Base-by-base conservation (phyloP, 2,329 filamentous ascomycete species). In the Dothideomycetidae sp. region DNA sequence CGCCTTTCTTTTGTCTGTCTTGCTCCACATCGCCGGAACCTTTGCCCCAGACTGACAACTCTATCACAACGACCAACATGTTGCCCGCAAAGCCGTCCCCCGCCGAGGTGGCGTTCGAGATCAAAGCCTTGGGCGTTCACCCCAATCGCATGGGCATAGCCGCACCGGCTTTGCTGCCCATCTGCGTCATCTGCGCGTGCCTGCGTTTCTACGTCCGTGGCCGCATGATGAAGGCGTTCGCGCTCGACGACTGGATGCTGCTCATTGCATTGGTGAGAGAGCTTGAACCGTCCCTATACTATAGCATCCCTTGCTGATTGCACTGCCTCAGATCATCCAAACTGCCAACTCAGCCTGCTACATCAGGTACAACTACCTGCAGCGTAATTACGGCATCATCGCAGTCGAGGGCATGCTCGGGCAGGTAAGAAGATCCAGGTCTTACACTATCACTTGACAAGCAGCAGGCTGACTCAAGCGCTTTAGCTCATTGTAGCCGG, bases 221-320 rank as follows among this genome's bases (percentile, higher is more conserved):
- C 4, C 37, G 37, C 15, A 40, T 39, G 23, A 41, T 42, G 9
- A 12, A 33, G 23, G 40, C 40, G 12, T 44, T 44, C 21, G 43
- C 40, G 7, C 40, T 35, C 37, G 43, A 44, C 15, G 43, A 44
- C 23, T 37, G 23, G 15, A 17, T 34, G 3, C 29, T 44, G 3
- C 29, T 42, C 5, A 23, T 37, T 7, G 17, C 40, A 12, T 19
- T 32, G 13, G 43, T 44, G 18, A n/a, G n/a, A n/a, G 11, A 12
- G 10, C 3, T 14, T 15, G 11, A 4, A 3, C 11, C n/a, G n/a
- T 28, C 10, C 9, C 10, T 13, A 29, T 29, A 4, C n/a, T 23
- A 7, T 13, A n/a, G n/a, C n/a, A n/a, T n/a, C n/a, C 21, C 21
- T 26, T 7, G 21, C 21, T 7, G 21, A 26, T n/a, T 26, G 21